phyloP scores from a whole-genome alignment of 1,284 basidiomycete genomes.

The Trichosporon inkin region DNA sequence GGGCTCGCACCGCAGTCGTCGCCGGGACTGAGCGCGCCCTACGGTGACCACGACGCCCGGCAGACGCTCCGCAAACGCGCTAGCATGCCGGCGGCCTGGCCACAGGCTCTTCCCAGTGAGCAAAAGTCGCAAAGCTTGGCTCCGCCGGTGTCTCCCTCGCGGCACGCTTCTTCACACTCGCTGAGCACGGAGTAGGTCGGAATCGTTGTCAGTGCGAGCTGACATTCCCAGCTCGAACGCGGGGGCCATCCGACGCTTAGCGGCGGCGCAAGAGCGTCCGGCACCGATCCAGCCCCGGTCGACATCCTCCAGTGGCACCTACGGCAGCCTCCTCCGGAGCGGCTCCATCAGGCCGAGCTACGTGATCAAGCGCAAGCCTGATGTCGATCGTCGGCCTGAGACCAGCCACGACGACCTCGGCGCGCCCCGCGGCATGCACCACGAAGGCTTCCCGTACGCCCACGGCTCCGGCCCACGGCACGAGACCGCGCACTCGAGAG shows the following conservation, averaged over 20 bases:
- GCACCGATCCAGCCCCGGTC: background rate
- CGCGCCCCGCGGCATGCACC: background rate
- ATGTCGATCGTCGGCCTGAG: background rate
- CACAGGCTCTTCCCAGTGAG: background rate
- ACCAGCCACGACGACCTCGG: background rate
- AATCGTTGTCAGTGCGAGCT: background rate
- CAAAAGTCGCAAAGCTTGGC: background rate
- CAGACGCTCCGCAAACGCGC: background rate
- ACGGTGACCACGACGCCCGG: background rate
- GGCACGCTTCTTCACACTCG: background rate
- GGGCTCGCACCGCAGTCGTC: background rate
- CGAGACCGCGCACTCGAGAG: background rate
- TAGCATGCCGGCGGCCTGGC: background rate
- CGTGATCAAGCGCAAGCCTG: constrained; percentile 4
- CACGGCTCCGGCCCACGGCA: background rate
- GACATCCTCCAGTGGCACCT: background rate
- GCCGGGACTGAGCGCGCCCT: background rate
- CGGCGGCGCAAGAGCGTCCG: background rate
- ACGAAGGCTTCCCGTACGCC: background rate
- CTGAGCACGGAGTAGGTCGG: background rate
- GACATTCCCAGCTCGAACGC: background rate
- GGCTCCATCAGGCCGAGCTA: background rate
- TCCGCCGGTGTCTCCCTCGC: background rate
- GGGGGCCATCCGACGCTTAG: background rate
- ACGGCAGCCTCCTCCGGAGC: background rate